phyloP scores from a whole-genome alignment of 306 rosid species.

The Ormosia emarginata region DNA sequence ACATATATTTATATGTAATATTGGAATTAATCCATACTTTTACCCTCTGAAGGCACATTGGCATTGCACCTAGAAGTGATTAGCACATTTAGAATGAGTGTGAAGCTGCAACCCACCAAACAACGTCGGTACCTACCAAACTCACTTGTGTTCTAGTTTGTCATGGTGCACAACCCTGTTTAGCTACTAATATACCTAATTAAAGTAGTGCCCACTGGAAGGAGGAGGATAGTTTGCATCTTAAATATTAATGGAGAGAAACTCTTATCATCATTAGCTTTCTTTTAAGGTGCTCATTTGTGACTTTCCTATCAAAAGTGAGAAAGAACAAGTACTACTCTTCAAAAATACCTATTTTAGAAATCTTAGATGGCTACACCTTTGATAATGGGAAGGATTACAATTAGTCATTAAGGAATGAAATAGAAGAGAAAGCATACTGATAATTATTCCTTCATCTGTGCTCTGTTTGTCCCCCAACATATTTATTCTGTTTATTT shows the following conservation, averaged over 20 bases:
- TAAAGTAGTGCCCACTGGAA: not conserved
- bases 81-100: constrained; percentile 9
- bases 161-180: not conserved
- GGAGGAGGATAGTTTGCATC: not conserved
- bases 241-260: not conserved
- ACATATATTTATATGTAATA: not conserved
- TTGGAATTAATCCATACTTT: not conserved
- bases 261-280: not conserved
- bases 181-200: not conserved
- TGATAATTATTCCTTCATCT: not conserved
- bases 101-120: not conserved
- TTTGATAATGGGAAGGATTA: not conserved
- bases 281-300: not conserved
- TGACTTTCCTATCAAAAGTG: not conserved
- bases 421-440: constrained; percentile 4
- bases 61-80: not conserved
- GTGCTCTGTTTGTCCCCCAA: not conserved
- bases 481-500: not conserved
- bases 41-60: not conserved
- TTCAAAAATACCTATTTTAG: not conserved
- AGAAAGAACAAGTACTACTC: not conserved
- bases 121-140: not conserved
- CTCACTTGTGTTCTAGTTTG: not conserved
- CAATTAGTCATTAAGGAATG: not conserved
- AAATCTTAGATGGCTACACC: not conserved